Percentiles rank a stretch among this genome's conserved stretches.
Evolutionary conservation across 108 stramenopile genomes (phyloP).

Genomic region (Heterococcus sp.): DNA sequence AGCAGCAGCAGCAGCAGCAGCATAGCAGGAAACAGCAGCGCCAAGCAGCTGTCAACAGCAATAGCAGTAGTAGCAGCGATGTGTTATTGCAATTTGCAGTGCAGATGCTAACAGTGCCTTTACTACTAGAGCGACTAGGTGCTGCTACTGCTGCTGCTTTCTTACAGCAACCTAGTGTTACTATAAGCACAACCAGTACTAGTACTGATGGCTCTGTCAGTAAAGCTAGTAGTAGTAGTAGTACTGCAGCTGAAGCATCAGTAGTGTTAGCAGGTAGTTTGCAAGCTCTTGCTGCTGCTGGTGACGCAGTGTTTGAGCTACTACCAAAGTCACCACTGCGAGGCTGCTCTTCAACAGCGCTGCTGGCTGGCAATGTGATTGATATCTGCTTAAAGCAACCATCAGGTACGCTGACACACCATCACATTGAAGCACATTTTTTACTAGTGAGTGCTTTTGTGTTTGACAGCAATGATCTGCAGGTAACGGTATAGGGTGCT

Average conservation of each 20-base stretch:
- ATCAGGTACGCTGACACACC: not conserved
- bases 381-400: not conserved
- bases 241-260: too few species aligned
- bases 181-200: too few species aligned
- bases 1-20: not conserved
- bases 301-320: not conserved
- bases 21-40: too few species aligned
- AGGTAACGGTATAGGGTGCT: not conserved
- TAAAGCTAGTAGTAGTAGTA: not conserved
- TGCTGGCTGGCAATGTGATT: constrained; percentile 13
- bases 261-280: too few species aligned
- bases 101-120: constrained; percentile 12
- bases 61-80: too few species aligned
- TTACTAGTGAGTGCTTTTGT: too few species aligned
- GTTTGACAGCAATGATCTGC: too few species aligned
- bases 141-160: too few species aligned
- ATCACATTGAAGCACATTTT: too few species aligned
- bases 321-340: constrained; percentile 12
- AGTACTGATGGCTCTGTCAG: too few species aligned
- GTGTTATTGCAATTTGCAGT: not conserved
- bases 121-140: constrained; percentile 10
- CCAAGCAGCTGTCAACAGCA: too few species aligned
- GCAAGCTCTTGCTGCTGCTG: not conserved
- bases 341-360: constrained; percentile 10
- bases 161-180: too few species aligned